Base-by-base conservation (phyloP, 352 stramenopile genomes). In the Phytophthora crassamura region DNA sequence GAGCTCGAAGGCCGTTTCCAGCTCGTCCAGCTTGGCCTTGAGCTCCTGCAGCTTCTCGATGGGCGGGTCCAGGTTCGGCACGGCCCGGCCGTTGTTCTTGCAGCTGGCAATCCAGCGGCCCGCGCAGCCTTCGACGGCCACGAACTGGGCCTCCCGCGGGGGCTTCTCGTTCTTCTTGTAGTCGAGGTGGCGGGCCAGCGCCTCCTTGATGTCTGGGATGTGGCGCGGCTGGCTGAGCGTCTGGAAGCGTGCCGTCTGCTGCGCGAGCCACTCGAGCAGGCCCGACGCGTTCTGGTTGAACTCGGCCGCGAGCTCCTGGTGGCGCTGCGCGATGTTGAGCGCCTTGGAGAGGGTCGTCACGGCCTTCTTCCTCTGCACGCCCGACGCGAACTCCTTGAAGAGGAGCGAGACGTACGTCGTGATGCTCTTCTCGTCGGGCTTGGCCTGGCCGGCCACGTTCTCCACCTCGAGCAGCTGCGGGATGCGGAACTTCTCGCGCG, bases 341-440 rank as follows among this genome's bases (percentile, higher is more conserved):
- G 91, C 91, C 75, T 96, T 97, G 72, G 82, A 85, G 62, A 97
- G 94, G 7, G 89, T 95, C 49, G 89, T 93, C 42, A 97, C 78
- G 1, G 89, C 83, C 76, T 93, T 94, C 61, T 95, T 93, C 82
- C 95, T 95, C 67, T 97, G 91, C 52, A 93, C 74, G 30, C 90
- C 88, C 14, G 86, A 93, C 2, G 90, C 91, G 54, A 97, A 97
- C 69, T 96, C 88, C 72, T 95, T 95, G 71, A 96, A 97, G 43
- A 97, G 86, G 45, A 97, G 72, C 30, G 86, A 94, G 20, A 97
- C 88, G 64, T 97, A 97, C 62, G 91, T 96, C 45, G 94, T 93
- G 71, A 97, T 95, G 68, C 82, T 94, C 80, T 97, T 97, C 49
- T 97, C 91, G 36, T 97, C 91, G 1, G 90, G 90, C 63, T 97